Evolutionary conservation across 148 eudicot genomes (phyloP).

Genomic region (Rheum nobile): DNA sequence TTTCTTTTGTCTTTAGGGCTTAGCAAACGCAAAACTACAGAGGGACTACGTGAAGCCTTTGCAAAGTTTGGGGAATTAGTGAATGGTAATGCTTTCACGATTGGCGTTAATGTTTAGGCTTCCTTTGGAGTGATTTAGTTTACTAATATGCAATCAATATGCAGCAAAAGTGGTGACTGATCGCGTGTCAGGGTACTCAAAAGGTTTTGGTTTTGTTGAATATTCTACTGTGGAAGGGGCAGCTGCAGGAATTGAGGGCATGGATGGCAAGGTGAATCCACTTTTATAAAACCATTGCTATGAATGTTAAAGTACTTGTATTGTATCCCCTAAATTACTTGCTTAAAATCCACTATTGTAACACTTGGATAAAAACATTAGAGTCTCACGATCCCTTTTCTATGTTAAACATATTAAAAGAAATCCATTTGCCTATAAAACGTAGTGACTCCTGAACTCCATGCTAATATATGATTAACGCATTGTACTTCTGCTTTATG

Average conservation of each 20-base stretch:
- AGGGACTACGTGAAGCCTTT: slow-evolving; percentile 44
- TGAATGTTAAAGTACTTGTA: neutral
- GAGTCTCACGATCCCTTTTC: neutral
- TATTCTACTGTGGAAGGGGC: slow-evolving; percentile 66
- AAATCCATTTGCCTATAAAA: neutral
- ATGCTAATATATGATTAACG: too few species aligned
- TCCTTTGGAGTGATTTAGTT: neutral
- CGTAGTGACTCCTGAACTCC: neutral
- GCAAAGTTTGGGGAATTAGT: slow-evolving; percentile 55
- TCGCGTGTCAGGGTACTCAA: slow-evolving; percentile 62
- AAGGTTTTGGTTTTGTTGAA: slow-evolving; percentile 83
- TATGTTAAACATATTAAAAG: neutral
- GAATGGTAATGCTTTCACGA: slow-evolving; percentile 18
- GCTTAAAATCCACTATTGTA: neutral
- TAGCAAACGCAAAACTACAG: slow-evolving; percentile 59
- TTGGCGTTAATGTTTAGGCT: neutral
- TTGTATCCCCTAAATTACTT: neutral
- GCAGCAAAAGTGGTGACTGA: slow-evolving; percentile 92
- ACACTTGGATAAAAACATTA: neutral
- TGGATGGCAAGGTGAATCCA: slow-evolving; percentile 71
- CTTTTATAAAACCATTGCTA: neutral
- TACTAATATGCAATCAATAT: slow-evolving; percentile 8
- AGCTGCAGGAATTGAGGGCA: slow-evolving; percentile 53
- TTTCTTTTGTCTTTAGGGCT: slow-evolving; percentile 28
- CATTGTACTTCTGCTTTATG: neutral